phyloP scores from a whole-genome alignment of 306 rosid species.

The Carpinus fangiana region DNA sequence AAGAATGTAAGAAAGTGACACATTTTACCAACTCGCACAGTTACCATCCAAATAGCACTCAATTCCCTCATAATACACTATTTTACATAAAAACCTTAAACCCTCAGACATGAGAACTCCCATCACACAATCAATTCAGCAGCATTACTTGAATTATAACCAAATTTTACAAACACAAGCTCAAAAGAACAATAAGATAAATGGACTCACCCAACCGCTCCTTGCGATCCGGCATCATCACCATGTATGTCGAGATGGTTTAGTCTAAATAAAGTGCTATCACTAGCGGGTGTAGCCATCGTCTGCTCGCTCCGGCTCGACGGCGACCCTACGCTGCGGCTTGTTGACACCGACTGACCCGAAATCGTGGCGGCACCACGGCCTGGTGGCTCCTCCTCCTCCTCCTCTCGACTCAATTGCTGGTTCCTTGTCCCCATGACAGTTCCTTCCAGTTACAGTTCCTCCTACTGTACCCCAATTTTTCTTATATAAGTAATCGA shows the following conservation, averaged over 20 bases:
- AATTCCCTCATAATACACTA: background rate
- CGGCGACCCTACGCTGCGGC: slow-evolving; percentile 87
- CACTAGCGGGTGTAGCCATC: slow-evolving; percentile 77
- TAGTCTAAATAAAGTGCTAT: slow-evolving; percentile 54
- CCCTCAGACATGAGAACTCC: background rate
- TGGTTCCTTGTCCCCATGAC: slow-evolving; percentile 70
- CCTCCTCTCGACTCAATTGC: slow-evolving; percentile 56
- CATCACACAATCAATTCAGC: background rate
- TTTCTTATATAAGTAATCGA: too few species aligned
- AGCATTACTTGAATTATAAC: background rate
- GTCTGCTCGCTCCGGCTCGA: slow-evolving; percentile 96
- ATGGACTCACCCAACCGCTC: slow-evolving; percentile 65
- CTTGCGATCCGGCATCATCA: slow-evolving; percentile 86
- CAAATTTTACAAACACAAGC: slow-evolving; percentile 2
- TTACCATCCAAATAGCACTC: background rate
- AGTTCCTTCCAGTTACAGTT: background rate
- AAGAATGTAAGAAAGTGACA: background rate
- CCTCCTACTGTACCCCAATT: background rate
- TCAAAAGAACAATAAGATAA: background rate
- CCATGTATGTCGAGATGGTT: slow-evolving; percentile 72
- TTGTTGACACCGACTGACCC: slow-evolving; percentile 79
- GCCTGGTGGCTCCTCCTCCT: slow-evolving; percentile 60
- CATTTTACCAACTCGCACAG: background rate
- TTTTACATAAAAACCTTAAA: background rate
- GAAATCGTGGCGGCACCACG: slow-evolving; percentile 54